Percentiles rank a stretch among this genome's conserved stretches.
Evolutionary conservation across 768 basidiomycete genomes (phyloP).

Genomic region (Xerocomus potaroensis): DNA sequence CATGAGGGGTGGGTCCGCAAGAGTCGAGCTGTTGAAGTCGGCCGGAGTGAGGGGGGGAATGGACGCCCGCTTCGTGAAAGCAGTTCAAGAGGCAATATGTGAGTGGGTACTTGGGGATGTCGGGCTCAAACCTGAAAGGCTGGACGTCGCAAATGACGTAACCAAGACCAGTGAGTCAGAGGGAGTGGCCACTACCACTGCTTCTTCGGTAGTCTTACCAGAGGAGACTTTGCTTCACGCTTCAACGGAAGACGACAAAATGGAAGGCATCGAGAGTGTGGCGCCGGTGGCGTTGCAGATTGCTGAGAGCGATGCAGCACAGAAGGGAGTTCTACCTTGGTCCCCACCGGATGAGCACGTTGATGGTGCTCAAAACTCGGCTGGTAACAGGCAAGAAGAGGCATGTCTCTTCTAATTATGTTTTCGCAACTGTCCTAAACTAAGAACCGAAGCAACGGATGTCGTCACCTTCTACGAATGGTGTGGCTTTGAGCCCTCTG

Average conservation of each 20-base stretch:
- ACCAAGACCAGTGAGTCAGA: not conserved
- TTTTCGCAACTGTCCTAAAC: not conserved
- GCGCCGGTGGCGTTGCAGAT: not conserved
- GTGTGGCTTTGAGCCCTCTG: slow-evolving; percentile 10
- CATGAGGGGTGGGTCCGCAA: slow-evolving; percentile 52
- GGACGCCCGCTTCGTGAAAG: slow-evolving; percentile 35
- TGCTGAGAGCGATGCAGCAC: not conserved
- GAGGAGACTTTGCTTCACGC: not conserved
- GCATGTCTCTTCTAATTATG: slow-evolving; percentile 9
- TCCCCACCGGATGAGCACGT: slow-evolving; percentile 2
- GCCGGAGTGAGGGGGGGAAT: slow-evolving; percentile 36
- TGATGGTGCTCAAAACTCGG: slow-evolving; percentile 5
- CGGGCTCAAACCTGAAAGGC: slow-evolving; percentile 8
- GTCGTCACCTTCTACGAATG: not conserved
- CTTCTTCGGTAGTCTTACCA: not conserved
- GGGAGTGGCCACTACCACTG: not conserved
- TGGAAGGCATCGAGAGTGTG: slow-evolving; percentile 17
- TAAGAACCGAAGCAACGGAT: slow-evolving; percentile 5
- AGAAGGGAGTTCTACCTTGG: not conserved
- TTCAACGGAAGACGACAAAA: slow-evolving; percentile 9
- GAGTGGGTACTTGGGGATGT: slow-evolving; percentile 24
- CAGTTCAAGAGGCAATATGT: slow-evolving; percentile 31
- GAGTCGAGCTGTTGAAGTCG: slow-evolving; percentile 32
- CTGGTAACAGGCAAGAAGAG: slow-evolving; percentile 16
- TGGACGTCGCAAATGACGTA: slow-evolving; percentile 1